Evolutionary conservation across 2,329 filamentous ascomycete species (phyloP), one percentile per base, ranked within the genome.

Genomic region (Teratosphaeria pseudoeucalypti): DNA sequence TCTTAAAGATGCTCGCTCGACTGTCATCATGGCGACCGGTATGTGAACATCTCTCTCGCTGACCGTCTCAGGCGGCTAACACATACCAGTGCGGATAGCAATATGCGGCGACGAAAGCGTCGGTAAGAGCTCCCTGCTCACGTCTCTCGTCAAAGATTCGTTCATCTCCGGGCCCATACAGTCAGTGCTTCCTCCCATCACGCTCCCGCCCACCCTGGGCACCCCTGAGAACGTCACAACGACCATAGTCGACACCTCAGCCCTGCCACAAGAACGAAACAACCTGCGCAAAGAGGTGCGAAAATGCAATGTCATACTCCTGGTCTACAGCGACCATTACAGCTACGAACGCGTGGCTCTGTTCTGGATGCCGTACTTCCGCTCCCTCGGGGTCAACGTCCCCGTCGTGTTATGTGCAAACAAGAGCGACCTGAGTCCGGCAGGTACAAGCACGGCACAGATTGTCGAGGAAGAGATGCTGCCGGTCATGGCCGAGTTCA

Each of bases 281-380:
- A 92, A 87, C 19, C 80, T 99, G 61, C 88, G 92, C 62, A 94
- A 94, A 72, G 94, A 97, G 77, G 92, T 99, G 63, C 86, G 94
- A 64, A 96, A 96, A 74, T 94, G 88, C 70, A 99, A 96, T 73
- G 92, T 96, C 66, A 97, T 99, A 64, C 81, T 97, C 19, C 84
- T 99, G 52, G 92, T 99, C 58, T 99, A 99, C 75, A 92, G 92
- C 65, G 94, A 99, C 73, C 92, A 97, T 76, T 99, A 99, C 79
- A 97, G 92, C 81, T 99, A 97, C 77, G 94, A 99, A 73, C 82
- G 94, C 43, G 92, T 99, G 3, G 94, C 92, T 3, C 80, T 99
- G 54, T 99, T 97, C 75, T 99, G 94, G 94, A 88, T 99, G 83
- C 94, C 94, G 11, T 95, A 96, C 75, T 97, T 99, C 71, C 88